Base-by-base conservation (phyloP, 805 yeast species). In the Candida krabiensis region DNA sequence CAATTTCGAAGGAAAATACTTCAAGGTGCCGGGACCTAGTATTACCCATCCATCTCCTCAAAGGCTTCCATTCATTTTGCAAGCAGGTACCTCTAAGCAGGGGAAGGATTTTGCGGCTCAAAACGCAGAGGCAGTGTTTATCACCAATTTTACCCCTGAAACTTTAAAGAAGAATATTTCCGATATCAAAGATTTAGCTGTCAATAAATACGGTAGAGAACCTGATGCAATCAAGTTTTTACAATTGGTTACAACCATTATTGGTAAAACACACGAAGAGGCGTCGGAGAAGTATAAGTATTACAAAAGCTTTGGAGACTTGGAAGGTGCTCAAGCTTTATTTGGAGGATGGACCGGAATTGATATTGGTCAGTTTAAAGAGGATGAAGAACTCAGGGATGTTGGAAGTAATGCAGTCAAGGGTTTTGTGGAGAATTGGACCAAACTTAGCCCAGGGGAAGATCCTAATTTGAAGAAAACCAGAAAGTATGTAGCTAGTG, bases 1-100 rank as follows among this genome's bases (percentile, higher is more conserved):
- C 31, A 57, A 69, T 43, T 67, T 58, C 47, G 61, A 61, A 19
- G 76, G 76, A 11, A 58, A 63, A 35, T 60, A 58, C 45, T 70
- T 53, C 51, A 66, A 55, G 2, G 70, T 70, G 12, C 69, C 70
- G 12, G 73, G 72, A 4, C 73, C 73, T 5, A 64, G 53, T 40
- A 67, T 70, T 31, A 63, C 67, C 5, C 63, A 63, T 22, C 74
- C 75, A 2, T 56, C 71, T 8, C 71, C 70, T 2, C 75, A 70
- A 41, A 57, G 72, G 37, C 49, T 71, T 6, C 75, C 75, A 2
- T 65, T 70, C 8, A 48, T 70, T 26, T 56, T 69, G 28, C 73
- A 69, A 49, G 75, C 75, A 3, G 75, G 75, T 4, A 54, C 69
- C 17, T 70, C 75, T 6, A 50, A 61, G 9, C 56, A 55, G 15